Evolutionary conservation across 257 asterid species (phyloP).

Genomic region (Petunia secreta): DNA sequence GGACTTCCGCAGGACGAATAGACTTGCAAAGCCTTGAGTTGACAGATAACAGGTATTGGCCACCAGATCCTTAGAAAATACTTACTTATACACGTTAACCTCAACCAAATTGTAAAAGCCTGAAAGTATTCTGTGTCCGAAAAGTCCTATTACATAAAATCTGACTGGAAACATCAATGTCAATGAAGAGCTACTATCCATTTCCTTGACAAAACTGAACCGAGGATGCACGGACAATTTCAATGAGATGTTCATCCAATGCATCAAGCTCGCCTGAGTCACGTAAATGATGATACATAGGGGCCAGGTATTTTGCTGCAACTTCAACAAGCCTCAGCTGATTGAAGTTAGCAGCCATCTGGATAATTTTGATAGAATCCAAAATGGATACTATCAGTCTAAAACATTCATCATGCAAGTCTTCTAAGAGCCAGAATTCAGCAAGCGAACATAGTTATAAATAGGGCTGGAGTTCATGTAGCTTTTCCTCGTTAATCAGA

Average conservation of each 20-base stretch:
- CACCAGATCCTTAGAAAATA: background rate
- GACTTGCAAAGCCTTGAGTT: background rate
- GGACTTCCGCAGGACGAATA: background rate
- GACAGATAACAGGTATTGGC: background rate
- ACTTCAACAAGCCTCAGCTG: slow-evolving; percentile 71
- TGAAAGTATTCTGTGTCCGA: background rate
- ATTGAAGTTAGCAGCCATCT: slow-evolving; percentile 63
- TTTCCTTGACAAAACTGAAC: slow-evolving; percentile 64
- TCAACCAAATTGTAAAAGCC: background rate
- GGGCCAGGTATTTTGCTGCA: slow-evolving; percentile 71
- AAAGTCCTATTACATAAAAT: background rate
- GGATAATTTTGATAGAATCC: slow-evolving; percentile 63
- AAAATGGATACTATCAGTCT: slow-evolving; percentile 55
- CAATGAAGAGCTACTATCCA: background rate
- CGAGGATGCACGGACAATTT: slow-evolving; percentile 90
- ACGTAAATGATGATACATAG: slow-evolving; percentile 64
- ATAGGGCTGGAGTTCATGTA: slow-evolving; percentile 51
- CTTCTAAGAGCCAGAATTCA: slow-evolving; percentile 77
- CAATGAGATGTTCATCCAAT: slow-evolving; percentile 56
- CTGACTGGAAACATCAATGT: background rate
- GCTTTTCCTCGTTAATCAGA: slow-evolving; percentile 54
- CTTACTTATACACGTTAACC: background rate
- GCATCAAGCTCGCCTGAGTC: slow-evolving; percentile 70
- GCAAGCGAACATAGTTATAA: slow-evolving; percentile 87
- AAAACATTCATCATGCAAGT: slow-evolving; percentile 67